These are phyloP conservation scores for Lecanicillium sp. DNA, from an alignment of 2,329 filamentous ascomycete genomes.

Conservation along the genomic window DNA sequence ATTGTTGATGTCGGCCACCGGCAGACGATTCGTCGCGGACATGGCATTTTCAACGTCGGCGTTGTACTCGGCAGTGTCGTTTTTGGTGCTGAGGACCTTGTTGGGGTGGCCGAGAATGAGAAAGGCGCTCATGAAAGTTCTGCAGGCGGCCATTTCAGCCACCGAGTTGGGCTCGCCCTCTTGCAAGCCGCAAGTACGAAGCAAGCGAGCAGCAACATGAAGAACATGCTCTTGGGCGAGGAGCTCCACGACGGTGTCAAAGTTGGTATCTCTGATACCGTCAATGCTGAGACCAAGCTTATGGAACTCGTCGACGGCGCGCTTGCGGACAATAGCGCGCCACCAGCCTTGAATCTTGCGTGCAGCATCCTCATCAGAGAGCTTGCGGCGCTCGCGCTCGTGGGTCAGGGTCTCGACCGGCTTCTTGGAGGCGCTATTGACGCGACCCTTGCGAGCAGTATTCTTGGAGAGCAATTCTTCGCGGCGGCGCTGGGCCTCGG, in stretches of 20 bases:
- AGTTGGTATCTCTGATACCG: conserved; percentile 61
- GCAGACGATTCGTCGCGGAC: conserved; percentile 38
- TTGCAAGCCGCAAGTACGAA: conserved; percentile 63
- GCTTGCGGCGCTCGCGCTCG: conserved; percentile 37
- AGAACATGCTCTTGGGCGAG: conserved; percentile 63
- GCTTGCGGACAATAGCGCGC: conserved; percentile 53
- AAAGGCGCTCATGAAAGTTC: conserved; percentile 74
- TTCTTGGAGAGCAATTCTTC: conserved; percentile 55
- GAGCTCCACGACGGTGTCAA: conserved; percentile 66
- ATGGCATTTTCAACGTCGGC: conserved; percentile 53
- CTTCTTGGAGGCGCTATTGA: conserved; percentile 48
- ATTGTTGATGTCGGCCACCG: conserved; percentile 47
- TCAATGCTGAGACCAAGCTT: conserved; percentile 64
- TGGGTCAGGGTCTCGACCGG: conserved; percentile 42
- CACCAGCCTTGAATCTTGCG: conserved; percentile 64
- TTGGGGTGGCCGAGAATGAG: conserved; percentile 74
- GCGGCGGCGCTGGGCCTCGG: conserved; percentile 68
- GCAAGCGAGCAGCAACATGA: conserved; percentile 56
- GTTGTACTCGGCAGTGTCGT: background rate
- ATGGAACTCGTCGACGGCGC: conserved; percentile 58
- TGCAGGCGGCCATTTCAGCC: conserved; percentile 62
- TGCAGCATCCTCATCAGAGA: conserved; percentile 58
- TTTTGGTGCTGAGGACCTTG: conserved; percentile 68
- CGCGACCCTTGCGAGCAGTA: conserved; percentile 46
- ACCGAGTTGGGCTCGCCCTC: conserved; percentile 59